Evolutionary conservation across 495 filamentous ascomycete genomes (phyloP).

Genomic region (Talaromyces stipitatus): DNA sequence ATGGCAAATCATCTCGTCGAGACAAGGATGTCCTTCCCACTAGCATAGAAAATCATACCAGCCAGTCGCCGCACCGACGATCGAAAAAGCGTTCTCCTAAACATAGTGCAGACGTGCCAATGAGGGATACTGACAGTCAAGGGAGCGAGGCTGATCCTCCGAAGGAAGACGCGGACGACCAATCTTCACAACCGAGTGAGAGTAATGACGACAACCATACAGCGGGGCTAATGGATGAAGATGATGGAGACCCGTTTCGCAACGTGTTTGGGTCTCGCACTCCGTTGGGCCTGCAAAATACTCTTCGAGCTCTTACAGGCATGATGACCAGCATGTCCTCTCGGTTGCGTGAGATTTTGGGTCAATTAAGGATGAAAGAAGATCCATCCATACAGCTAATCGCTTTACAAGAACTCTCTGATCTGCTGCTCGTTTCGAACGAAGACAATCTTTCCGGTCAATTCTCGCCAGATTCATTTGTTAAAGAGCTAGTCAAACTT

Average conservation of each 20-base stretch:
- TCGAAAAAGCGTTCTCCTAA: constrained; percentile 51
- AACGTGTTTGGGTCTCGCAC: constrained; percentile 63
- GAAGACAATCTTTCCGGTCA: constrained; percentile 95
- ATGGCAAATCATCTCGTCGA: constrained; percentile 24
- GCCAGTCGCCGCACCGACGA: constrained; percentile 27
- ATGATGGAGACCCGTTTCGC: constrained; percentile 74
- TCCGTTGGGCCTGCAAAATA: constrained; percentile 64
- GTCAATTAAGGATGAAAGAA: constrained; percentile 77
- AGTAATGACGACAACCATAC: constrained; percentile 48
- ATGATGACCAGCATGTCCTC: constrained; percentile 81
- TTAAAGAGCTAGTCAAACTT: constrained; percentile 86
- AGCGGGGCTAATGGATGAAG: constrained; percentile 51
- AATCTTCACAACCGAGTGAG: constrained; percentile 47
- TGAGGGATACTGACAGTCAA: constrained; percentile 45
- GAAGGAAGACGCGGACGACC: constrained; percentile 21
- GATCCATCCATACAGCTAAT: constrained; percentile 85
- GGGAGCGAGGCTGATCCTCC: constrained; percentile 23
- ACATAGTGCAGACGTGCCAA: constrained; percentile 42
- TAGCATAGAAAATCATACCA: constrained; percentile 20
- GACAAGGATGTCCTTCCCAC: constrained; percentile 5
- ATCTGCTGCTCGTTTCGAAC: constrained; percentile 86
- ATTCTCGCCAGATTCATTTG: constrained; percentile 88
- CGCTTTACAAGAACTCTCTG: constrained; percentile 87
- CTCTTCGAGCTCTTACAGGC: constrained; percentile 77
- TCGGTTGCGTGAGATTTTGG: constrained; percentile 74